Base-by-base conservation (phyloP, 1,139 yeast species). In the Taiozyma sp. region DNA sequence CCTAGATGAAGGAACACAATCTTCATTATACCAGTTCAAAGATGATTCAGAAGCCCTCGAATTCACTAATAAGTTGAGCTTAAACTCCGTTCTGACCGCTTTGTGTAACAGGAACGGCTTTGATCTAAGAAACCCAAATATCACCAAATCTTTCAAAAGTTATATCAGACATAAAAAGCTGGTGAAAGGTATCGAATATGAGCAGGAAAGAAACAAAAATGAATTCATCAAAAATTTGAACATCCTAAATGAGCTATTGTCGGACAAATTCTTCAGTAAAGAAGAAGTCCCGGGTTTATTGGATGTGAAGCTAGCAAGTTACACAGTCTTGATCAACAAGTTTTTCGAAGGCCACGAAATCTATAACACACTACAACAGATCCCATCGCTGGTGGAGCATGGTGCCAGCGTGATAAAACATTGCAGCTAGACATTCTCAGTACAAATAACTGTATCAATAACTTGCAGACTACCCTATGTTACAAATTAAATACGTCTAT, bases 251-350 rank as follows among this genome's bases (percentile, higher is more conserved):
- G 47, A 44, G 28, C 51, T 59, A 4, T 40, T 59, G 8, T 14
- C 22, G 1, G 46, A 45, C 10, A 49, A 16, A n/a, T 59, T 53
- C 45, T 56, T 56, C 44, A 47, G 43, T 21, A 50, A 51, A 7
- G 50, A 47, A 10, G 47, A 49, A 1, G 49, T 45, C 6, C 61
- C 63, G 3, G 56, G 56, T 4, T 45, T 59, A 5, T 40, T 62
- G 22, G 65, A 62, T 43, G 49, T 60, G 21, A 60, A 59, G 21
- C 45, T 62, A 2, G 54, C 61, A 0, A 55, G 61, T 34, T 60
- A 56, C 32, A 40, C 47, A 3, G 45, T 56, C 1, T 46, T 62
- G 5, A 51, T 53, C 3, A 45, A 35, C 3, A 46, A 48, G 34
- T 59, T 51, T 45, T 24, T 56, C 34, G 16, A 41, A 2, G 43